Conservation (phyloP, 306 rosid genomes). For the Rosa multiflora region DNA sequence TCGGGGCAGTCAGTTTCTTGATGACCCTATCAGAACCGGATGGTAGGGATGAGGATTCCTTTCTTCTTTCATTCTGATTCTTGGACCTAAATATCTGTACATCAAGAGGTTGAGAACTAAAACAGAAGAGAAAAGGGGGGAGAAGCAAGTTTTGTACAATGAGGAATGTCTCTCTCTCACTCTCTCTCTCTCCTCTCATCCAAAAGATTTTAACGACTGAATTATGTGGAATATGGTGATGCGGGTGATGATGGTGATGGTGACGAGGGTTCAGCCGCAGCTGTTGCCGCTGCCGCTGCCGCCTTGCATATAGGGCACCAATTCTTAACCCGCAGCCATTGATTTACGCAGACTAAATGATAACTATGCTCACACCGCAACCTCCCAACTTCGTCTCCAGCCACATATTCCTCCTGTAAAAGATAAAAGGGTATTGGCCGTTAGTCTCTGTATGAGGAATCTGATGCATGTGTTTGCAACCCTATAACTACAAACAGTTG, state of each 20-base stretch:
- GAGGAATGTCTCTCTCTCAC: conserved; percentile 1
- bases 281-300: conserved; percentile 32
- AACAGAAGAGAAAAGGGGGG: conserved; percentile 23
- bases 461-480: not conserved
- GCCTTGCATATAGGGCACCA: conserved; percentile 99
- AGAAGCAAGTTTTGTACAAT: conserved; percentile 28
- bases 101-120: conserved; percentile 28
- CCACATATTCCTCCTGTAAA: conserved; percentile 77
- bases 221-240: conserved; percentile 26
- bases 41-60: not conserved
- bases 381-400: conserved; percentile 71
- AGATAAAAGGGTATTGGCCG: not conserved
- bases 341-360: conserved; percentile 70
- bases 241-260: conserved; percentile 24
- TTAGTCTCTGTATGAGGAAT: not conserved
- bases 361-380: conserved; percentile 71
- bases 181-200: conserved; percentile 20
- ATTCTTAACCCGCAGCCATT: conserved; percentile 86
- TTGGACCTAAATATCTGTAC: conserved; percentile 41
- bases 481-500: not conserved
- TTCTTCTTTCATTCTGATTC: not conserved
- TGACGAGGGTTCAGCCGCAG: conserved; percentile 38
- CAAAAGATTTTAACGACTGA: conserved; percentile 24
- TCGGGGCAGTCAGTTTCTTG: not conserved
- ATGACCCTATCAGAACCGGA: not conserved